Evolutionary conservation across 202 grass and related monocot genomes (phyloP), one percentile per base, ranked within the genome.

Genomic region (Carex arenaria): DNA sequence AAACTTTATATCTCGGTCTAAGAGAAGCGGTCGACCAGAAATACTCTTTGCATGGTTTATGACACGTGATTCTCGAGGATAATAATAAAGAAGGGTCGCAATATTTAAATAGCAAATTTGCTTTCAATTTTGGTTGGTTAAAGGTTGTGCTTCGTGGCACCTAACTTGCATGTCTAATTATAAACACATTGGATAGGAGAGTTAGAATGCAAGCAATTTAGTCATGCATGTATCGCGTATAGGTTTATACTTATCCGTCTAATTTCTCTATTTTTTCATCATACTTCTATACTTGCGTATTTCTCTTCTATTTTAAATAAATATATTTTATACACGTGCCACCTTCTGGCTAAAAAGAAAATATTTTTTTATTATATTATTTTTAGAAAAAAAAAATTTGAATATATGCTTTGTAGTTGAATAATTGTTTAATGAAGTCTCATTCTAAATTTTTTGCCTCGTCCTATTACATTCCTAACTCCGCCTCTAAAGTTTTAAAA

Each of bases 31-130:
- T 66, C 30, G 42, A 42, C 20, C 26, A 23, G 69, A 70, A 42
- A 54, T 65, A 17, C 30, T 45, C 84, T 59, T 86, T 79, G 61
- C 63, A 68, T 82, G 78, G 68, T 64, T 87, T 83, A 51, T 54
- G n/a, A 45, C 85, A 87, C 85, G 85, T 87, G 85, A 83, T 82
- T 77, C n/a, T 82, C 57, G 79, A 87, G 79, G 62, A 80, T 31
- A 45, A 23, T 34, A 67, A 74, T 43, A 87, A 64, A 64, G 19
- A 57, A 76, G 22, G 18, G 5, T 3, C 52, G 7, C 7, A 36
- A 19, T 77, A n/a, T 77, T 43, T 57, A 56, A 55, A 30, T 81
- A 65, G 61, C 40, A 67, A 67, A 52, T 17, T 82, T 63, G 19
- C 2, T 64, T 42, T 80, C 12, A 74, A 28, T 6, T 54, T 74